A percentile compares a stretch with the other conserved stretches of the same genome.
Evolutionary conservation across 345 rosid species (phyloP).

Genomic region (Atalantia buxifolia): DNA sequence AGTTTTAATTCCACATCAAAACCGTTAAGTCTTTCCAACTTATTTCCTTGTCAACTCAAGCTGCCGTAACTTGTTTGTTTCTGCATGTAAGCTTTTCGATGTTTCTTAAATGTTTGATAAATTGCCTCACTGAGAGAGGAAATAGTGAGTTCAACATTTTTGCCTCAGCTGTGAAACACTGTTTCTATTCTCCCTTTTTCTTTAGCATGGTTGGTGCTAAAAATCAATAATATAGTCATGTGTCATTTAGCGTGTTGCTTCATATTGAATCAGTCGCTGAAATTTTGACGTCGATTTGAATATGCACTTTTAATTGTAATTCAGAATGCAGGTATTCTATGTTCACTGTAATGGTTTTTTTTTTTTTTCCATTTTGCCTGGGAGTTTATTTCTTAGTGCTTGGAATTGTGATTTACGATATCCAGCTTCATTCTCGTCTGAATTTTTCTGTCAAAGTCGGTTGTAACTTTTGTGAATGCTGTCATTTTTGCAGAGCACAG

Average conservation of each 20-base stretch:
- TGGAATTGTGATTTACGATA: neutral
- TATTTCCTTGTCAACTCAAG: neutral
- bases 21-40: neutral
- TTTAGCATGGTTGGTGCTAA: neutral
- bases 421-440: neutral
- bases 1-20: neutral
- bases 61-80: neutral
- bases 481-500: neutral
- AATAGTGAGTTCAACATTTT: neutral
- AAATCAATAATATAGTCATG: neutral
- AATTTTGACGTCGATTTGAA: neutral
- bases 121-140: constrained; percentile 16
- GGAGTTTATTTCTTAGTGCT: neutral
- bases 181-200: neutral
- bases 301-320: neutral
- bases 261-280: neutral
- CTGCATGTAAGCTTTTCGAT: neutral
- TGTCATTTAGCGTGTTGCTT: neutral
- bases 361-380: neutral
- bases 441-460: neutral
- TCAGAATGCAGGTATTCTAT: too few species aligned
- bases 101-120: constrained; percentile 17
- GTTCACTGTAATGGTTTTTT: neutral
- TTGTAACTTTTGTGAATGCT: neutral
- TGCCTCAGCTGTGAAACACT: neutral